Evolutionary conservation across 2,329 filamentous ascomycete species (phyloP), one percentile per base, ranked within the genome.

Genomic region (Calonectria pauciramosa): DNA sequence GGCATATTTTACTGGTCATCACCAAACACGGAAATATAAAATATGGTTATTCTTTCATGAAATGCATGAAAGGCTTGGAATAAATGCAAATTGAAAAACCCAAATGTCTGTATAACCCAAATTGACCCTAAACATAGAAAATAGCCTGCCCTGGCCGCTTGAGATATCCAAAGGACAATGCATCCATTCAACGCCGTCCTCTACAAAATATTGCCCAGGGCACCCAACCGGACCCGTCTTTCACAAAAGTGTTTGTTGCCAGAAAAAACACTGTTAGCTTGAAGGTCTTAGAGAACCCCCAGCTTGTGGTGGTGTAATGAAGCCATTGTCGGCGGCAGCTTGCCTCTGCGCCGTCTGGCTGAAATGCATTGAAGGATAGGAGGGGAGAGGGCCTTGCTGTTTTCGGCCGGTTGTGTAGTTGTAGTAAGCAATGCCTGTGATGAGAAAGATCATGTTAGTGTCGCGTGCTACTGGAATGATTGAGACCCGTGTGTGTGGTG

Each of bases 361-460:
- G 16, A 63, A 41, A 26, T 63, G 56, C 56, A 63, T 63, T 0
- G 56, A 18, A 20, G 68, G 34, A 32, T 52, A 70, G 7, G 68
- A 49, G 44, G 41, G 4, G 41, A 14, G 4, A 9, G 68, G 32
- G n/a, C 26, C 20, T 2, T 26, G 59, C 16, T 59, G 30, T 13
- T 54, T 70, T 54, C 32, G 44, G 47, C 32, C 60, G 32, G 56
- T 28, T 30, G 56, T 26, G 32, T 70, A 52, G 47, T 44, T 47
- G 59, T 70, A 70, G 41, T 54, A 70, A 18, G 34, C 41, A 10
- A 47, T 56, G 41, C 52, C 67, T 69, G n/a, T 38, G 7, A 30
- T 7, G 18, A 14, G 41, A 18, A 23, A 20, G 14, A 4, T 47
- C 20, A 7, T 59, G 54, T 69, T 34, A 69, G 67, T 49, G 28